Evolutionary conservation across 2,329 filamentous ascomycete species (phyloP), one percentile per base, ranked within the genome.

Genomic region (Diplodia seriata): DNA sequence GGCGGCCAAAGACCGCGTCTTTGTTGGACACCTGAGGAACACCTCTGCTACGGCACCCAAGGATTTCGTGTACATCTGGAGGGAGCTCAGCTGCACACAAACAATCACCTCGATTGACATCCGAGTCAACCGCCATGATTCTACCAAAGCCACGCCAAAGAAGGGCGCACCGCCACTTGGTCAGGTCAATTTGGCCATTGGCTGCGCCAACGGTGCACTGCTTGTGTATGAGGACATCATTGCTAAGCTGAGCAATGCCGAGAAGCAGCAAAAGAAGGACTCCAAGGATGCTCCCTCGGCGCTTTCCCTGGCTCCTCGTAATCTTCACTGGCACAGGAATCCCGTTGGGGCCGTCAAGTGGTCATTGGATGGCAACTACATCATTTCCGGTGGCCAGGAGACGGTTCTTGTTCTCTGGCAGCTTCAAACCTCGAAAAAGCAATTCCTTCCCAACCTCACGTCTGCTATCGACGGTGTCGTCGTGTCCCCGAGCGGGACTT

Each of bases 381-480:
- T 99, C 69, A 90, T 99, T 64, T 98, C 95, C 68, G 95, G 95
- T 75, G 95, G 95, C 38, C 88, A 89, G 26, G 95, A 99, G 80
- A 94, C 93, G 8, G 91, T 93, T 23, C 84, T 99, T 51, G 92
- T 97, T 9, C 83, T 97, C 38, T 98, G 94, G 94, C 95, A 99
- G 79, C 84, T 97, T 68, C 92, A 96, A 72, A 97, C 94, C 0
- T 89, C 89, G 70, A 90, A 90, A 76, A 89, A 88, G 74, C 91
- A 95, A 75, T 92, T 90, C 75, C 82, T 99, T 33, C 95, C 95
- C n/a, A 93, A 98, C 85, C 85, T 99, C 68, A 90, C 91, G 29
- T 91, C 93, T 6, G 88, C 89, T 31, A 91, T 99, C 43, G 91
- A 95, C 76, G 93, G 91, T 73, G 86, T 99, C 53, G 89, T 91